These are phyloP conservation scores for Lycium ferocissimum DNA, from an alignment of 257 asterid species.

Conservation along the genomic window DNA sequence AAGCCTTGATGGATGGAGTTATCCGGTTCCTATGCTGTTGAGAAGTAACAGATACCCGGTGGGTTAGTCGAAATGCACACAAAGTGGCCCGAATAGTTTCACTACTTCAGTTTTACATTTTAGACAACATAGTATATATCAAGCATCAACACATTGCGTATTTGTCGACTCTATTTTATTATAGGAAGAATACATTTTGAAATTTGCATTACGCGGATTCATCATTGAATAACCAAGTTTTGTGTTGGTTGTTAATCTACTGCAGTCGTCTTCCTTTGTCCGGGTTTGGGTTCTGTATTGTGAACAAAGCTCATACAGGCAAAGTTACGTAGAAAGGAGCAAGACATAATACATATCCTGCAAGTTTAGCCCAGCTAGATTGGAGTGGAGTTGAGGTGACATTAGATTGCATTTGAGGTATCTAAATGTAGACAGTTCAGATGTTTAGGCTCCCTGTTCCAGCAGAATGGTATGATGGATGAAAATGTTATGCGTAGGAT, in stretches of 20 bases:
- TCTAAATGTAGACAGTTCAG: conserved; percentile 6
- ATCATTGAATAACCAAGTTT: not conserved
- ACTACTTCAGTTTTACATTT: conserved; percentile 2
- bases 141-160: not conserved
- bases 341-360: not conserved
- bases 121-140: not conserved
- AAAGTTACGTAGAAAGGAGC: not conserved
- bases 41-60: not conserved
- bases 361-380: conserved; percentile 8
- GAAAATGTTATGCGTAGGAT: not conserved
- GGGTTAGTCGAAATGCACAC: not conserved
- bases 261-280: not conserved
- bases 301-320: not conserved
- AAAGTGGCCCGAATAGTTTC: not conserved
- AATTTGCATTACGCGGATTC: not conserved
- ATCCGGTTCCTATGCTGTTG: not conserved
- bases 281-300: not conserved
- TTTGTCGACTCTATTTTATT: not conserved
- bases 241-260: conserved; percentile 9
- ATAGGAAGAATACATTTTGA: not conserved
- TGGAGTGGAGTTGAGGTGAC: not conserved
- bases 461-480: not conserved
- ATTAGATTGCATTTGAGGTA: not conserved
- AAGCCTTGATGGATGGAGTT: not conserved
- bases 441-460: conserved; percentile 2